phyloP scores from a whole-genome alignment of 768 basidiomycete genomes.

The Rhodotorula sphaerocarpa region DNA sequence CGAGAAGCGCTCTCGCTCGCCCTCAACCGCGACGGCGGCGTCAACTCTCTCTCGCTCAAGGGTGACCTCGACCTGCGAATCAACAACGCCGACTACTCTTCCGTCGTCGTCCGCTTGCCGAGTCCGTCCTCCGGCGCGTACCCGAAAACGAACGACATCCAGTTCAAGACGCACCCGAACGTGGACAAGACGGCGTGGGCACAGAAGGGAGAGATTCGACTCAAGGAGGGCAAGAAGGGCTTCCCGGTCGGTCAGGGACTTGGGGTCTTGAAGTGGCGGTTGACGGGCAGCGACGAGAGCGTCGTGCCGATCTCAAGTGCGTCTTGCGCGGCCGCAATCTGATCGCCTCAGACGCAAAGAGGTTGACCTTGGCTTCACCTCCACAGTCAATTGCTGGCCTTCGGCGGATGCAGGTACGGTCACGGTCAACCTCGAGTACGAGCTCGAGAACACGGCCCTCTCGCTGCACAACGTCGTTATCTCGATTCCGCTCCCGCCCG shows the following conservation, averaged over 20 bases:
- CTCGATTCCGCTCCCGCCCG: conserved; percentile 80
- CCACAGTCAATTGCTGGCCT: conserved; percentile 90
- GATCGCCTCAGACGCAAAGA: not conserved
- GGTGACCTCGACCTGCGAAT: conserved; percentile 91
- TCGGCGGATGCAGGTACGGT: conserved; percentile 84
- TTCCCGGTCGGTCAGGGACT: conserved; percentile 81
- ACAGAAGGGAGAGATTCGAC: conserved; percentile 59
- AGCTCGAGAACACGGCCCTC: conserved; percentile 76
- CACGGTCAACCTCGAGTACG: conserved; percentile 94
- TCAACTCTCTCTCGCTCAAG: conserved; percentile 80
- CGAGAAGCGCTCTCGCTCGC: conserved; percentile 74
- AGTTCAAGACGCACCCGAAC: conserved; percentile 96
- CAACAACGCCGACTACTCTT: conserved; percentile 62
- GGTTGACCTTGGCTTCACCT: not conserved
- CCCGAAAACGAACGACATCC: conserved; percentile 54
- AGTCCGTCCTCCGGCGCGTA: conserved; percentile 54
- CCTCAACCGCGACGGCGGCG: conserved; percentile 79
- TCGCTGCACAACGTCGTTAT: conserved; percentile 76
- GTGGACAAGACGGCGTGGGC: conserved; percentile 74
- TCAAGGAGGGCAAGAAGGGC: conserved; percentile 70
- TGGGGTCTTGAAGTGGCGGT: conserved; percentile 85
- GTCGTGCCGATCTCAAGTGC: conserved; percentile 82
- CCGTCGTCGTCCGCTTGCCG: conserved; percentile 59
- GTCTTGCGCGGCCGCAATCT: conserved; percentile 41
- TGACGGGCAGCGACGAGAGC: conserved; percentile 81